Evolutionary conservation across 129 eudicot genomes (phyloP).

Genomic region (Arctium minus): DNA sequence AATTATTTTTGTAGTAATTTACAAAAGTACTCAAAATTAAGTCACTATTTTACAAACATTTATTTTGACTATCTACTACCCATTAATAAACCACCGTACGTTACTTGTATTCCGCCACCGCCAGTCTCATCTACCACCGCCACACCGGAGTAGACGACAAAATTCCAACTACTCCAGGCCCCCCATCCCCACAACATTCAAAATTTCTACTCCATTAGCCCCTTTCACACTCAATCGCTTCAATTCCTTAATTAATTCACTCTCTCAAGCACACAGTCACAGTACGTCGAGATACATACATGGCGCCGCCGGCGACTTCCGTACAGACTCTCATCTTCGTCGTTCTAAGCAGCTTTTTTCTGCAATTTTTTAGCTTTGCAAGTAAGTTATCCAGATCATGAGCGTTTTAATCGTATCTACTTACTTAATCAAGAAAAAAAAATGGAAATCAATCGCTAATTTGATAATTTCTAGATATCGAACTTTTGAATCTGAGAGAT

Average conservation of each 20-base stretch:
- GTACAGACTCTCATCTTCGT: not conserved
- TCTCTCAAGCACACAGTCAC: not conserved
- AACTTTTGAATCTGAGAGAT: conserved; percentile 11
- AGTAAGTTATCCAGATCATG: conserved; percentile 26
- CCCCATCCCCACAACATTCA: not conserved
- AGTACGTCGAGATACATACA: not conserved
- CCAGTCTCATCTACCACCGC: not conserved
- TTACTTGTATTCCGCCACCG: not conserved
- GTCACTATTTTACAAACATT: not conserved
- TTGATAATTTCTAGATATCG: not conserved
- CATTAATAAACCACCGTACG: conserved; percentile 2
- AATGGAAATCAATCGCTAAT: not conserved
- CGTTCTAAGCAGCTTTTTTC: conserved; percentile 16
- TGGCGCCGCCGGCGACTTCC: conserved; percentile 3
- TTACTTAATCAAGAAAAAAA: not conserved
- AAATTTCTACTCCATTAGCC: conserved; percentile 10
- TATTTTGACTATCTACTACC: not conserved
- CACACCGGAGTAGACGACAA: conserved; percentile 21
- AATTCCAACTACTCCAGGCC: conserved; percentile 21
- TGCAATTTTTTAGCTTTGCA: conserved; percentile 18
- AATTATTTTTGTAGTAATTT: too few relatives aligned
- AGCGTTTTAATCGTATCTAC: not conserved
- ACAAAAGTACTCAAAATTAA: not conserved
- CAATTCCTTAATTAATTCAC: not conserved
- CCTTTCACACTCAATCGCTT: conserved; percentile 4